phyloP scores from a whole-genome alignment of 306 rosid genomes.

The Quercus variabilis region DNA sequence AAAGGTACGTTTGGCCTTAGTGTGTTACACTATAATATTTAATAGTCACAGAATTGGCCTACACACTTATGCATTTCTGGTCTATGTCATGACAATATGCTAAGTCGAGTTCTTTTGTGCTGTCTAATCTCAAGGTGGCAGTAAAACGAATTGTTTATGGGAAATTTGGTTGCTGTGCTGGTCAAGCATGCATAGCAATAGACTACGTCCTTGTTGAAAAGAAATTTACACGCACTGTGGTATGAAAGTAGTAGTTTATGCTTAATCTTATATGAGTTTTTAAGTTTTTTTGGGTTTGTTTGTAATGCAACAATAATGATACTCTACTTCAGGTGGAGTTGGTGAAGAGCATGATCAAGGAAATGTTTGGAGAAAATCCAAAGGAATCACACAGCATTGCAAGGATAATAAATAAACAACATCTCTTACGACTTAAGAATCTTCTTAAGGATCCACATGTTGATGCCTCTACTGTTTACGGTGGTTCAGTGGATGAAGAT shows the following conservation, averaged over 20 bases:
- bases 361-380: slow-evolving; percentile 60
- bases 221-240: slow-evolving; percentile 44
- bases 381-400: slow-evolving; percentile 36
- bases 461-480: slow-evolving; percentile 47
- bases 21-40: background rate
- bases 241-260: slow-evolving; percentile 12
- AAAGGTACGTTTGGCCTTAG: slow-evolving; percentile 28
- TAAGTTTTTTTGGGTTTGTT: background rate
- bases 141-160: slow-evolving; percentile 49
- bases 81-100: background rate
- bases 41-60: too few relatives aligned
- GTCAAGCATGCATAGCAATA: slow-evolving; percentile 75
- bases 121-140: slow-evolving; percentile 42
- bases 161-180: slow-evolving; percentile 71
- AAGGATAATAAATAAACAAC: slow-evolving; percentile 50
- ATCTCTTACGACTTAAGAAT: slow-evolving; percentile 45
- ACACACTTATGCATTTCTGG: too few relatives aligned
- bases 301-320: background rate
- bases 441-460: slow-evolving; percentile 42
- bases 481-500: slow-evolving; percentile 63
- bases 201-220: slow-evolving; percentile 65
- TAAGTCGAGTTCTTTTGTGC: background rate
- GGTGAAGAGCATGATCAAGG: slow-evolving; percentile 39
- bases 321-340: slow-evolving; percentile 35
- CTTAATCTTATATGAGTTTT: background rate